phyloP scores from a whole-genome alignment of 768 basidiomycete species.

The Multifurca ochricompacta region DNA sequence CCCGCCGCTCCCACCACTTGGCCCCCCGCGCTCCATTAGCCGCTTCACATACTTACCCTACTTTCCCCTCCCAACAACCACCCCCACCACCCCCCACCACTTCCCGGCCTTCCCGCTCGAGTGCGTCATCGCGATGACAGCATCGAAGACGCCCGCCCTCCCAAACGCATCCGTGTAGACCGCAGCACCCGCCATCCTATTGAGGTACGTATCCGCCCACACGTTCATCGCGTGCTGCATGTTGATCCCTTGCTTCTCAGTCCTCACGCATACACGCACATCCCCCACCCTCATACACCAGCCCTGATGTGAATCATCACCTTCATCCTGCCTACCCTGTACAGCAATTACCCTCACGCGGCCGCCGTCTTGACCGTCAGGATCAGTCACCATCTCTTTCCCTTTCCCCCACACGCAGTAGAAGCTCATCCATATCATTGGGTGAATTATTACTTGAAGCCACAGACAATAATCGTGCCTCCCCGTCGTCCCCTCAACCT shows the following conservation, averaged over 20 bases:
- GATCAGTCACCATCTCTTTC: constrained; percentile 25
- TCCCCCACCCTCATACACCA: constrained; percentile 21
- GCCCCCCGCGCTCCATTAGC: constrained; percentile 1
- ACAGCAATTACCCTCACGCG: constrained; percentile 20
- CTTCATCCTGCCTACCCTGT: constrained; percentile 25
- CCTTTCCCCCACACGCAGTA: constrained; percentile 31
- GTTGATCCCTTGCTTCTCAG: constrained; percentile 5
- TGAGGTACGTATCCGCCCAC: constrained; percentile 23
- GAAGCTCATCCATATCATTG: constrained; percentile 31
- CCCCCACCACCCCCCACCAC: constrained; percentile 38
- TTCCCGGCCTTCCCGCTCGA: constrained; percentile 30
- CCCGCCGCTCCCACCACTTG: constrained; percentile 6
- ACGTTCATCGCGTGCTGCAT: neutral
- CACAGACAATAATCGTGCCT: constrained; percentile 31
- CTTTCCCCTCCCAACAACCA: too few relatives aligned
- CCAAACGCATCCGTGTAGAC: constrained; percentile 39
- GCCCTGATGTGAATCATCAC: constrained; percentile 18
- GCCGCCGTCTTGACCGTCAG: constrained; percentile 21
- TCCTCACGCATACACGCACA: constrained; percentile 23
- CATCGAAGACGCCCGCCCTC: constrained; percentile 40
- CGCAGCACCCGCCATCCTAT: constrained; percentile 29
- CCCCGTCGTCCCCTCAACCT: constrained; percentile 19
- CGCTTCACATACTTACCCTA: constrained; percentile 26
- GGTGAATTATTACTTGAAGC: constrained; percentile 44
- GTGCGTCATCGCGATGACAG: constrained; percentile 40